Conservation (phyloP, 345 rosid genomes). For the Gossypioides kirkii region DNA sequence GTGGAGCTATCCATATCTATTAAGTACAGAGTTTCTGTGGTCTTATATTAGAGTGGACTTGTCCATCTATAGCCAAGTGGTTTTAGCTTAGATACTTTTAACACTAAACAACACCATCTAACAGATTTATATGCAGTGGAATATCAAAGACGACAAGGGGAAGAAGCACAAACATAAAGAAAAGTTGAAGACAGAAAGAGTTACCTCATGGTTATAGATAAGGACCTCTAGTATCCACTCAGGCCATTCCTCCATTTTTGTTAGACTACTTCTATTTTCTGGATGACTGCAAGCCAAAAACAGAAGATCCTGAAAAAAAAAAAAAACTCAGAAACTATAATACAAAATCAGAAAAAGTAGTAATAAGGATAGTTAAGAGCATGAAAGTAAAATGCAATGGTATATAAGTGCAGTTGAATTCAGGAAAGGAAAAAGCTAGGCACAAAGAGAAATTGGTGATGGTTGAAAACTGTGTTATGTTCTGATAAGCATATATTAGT, state of each 20-base stretch:
- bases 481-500: neutral
- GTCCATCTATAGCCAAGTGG: neutral
- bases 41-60: neutral
- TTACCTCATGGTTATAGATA: constrained; percentile 83
- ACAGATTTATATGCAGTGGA: neutral
- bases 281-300: constrained; percentile 99
- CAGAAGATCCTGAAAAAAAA: constrained; percentile 92
- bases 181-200: constrained; percentile 13
- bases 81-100: neutral
- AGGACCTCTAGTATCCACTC: constrained; percentile 95
- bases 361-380: constrained; percentile 10
- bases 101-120: neutral
- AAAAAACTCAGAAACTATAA: constrained; percentile 40
- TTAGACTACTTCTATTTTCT: constrained; percentile 84
- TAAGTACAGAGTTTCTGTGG: neutral
- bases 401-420: neutral
- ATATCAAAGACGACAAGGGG: neutral
- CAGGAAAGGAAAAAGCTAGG: neutral
- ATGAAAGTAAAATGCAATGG: constrained; percentile 7
- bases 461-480: neutral
- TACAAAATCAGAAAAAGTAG: neutral
- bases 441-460: neutral
- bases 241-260: constrained; percentile 98
- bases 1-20: neutral
- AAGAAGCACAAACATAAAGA: constrained; percentile 12